Evolutionary conservation across 78 protist species (phyloP), one percentile per base, ranked within the genome.

Genomic region (Creolimax fragrantissima): DNA sequence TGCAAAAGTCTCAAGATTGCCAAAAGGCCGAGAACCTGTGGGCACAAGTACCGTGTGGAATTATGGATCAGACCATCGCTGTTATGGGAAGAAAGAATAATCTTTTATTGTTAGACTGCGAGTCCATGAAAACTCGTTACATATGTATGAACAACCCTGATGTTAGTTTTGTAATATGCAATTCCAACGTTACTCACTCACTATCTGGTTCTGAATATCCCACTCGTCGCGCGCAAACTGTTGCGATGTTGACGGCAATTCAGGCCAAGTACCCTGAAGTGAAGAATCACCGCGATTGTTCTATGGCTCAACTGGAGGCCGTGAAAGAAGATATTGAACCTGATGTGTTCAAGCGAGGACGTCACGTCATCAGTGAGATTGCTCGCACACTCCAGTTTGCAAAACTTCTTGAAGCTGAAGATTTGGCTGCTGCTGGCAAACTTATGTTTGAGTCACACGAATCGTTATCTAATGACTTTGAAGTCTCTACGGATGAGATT

Each of bases 21-120:
- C 93, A 92, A 44, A 84, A 92, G 44, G 93, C 93, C 24, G 93
- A 92, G 66, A 44, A 92, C 44, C 5, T 35, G 36, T 92, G 47
- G 47, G 93, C 93, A 6, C 17, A 81, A 17, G 41, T 92, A n/a
- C 93, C 93, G 35, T 92, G 93, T 42, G 93, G 93, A 3, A 92
- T 92, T 66, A 92, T 92, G 93, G 93, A 92, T 67, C 93, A 92
- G 66, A 17, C 44, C 43, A 92, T 92, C 83, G n/a, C 81, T 3
- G 90, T n/a, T 3, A 83, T 92, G 90, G 93, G 93, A 35, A 35
- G 84, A 44, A 47, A 35, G 44, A 24, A 42, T 83, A 42, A 81
- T 84, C 67, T 84, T 0, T 67, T 92, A 32, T 83, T 92, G 35
- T 35, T 92, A 3, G 93, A 92, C 89, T 92, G 93, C 89, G 83